Evolutionary conservation across 2,329 filamentous ascomycete genomes (phyloP), one percentile per base, ranked within the genome.

Genomic region (Beauveria medogensis): DNA sequence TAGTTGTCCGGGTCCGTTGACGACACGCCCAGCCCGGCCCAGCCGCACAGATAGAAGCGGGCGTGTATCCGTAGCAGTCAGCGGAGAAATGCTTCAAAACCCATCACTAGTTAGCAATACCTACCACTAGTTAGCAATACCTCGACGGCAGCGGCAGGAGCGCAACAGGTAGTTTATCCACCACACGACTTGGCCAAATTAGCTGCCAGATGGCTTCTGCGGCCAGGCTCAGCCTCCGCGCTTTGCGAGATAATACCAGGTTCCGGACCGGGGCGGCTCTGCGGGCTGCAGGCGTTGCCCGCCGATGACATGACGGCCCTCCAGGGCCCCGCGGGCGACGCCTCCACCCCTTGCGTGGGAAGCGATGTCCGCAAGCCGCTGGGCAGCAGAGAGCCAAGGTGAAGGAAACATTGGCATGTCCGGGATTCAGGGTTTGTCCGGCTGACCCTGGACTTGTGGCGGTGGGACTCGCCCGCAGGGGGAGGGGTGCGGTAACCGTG

Each of bases 391-490:
- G 56, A 50, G 40, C 12, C 47, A 57, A 50, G 55, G 55, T 58
- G 55, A 58, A 50, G 30, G 30, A 34, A 34, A 34, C 30, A 34
- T 14, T 34, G 30, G 46, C 30, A 51, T 43, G 56, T n/a, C 47
- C 56, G 56, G 56, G 37, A 59, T 52, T 59, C 56, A 59, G 37
- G 56, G 56, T 52, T 57, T 57, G 55, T 57, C 55, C 55, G 55
- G 55, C 55, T 57, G 55, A 57, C 56, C 48, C 56, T 59, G 34
- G 56, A 24, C 34, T 43, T 24, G 47, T 52, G 47, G 56, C 47
- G 56, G 56, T 59, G 56, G 56, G 56, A 43, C 56, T 59, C 34
- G 56, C 16, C 26, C 22, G n/a, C 20, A 30, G 43, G 43, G 50
- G n/a, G 16, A 28, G 34, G 56, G 48, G 50, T 53, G 57, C 30